Base-by-base conservation (phyloP, 1,139 yeast genomes). In the Geotrichum cucujoidarum region DNA sequence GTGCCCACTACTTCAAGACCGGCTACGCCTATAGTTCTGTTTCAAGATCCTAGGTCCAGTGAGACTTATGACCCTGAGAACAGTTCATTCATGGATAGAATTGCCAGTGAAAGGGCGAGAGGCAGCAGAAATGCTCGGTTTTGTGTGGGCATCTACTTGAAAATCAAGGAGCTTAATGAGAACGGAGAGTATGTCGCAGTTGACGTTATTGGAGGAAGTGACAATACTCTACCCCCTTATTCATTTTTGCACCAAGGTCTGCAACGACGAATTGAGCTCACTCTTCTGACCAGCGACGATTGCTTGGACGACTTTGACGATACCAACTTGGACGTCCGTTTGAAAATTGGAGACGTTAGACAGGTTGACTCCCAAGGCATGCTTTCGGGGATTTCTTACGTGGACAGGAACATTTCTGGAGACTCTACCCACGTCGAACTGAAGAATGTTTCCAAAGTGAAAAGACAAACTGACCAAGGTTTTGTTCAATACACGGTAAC, bases 221-320 rank as follows among this genome's bases (percentile, higher is more conserved):
- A 47, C 2, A 53, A 49, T 8, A 50, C 45, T 4, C 54, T 57
- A 6, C 40, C 52, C 18, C 32, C 56, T 2, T 46, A 41, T 14
- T 47, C 40, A 6, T 42, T 53, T 21, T 49, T 62, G 8, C 66
- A 60, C 33, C 63, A 60, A 29, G 66, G 66, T 4, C 53, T 61
- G 4, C 66, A 63, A 40, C 53, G 65, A 34, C 55, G 60, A 37
- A 41, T 62, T n/a, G 50, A 45, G 17, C 24, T 62, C 14, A 50
- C 57, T 2, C 13, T 36, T 17, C 36, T 47, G 5, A 36, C 43
- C 3, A 37, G 44, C 2, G 35, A 44, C 3, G 33, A 21, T 20
- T 17, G 25, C 21, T 36, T 59, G n/a, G 35, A 51, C 33, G 45
- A 50, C 14, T 54, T 56, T 1, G 54, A 50, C 2, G 53, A 45